Base-by-base conservation (phyloP, 2,329 filamentous ascomycete species). In the Trichoderma sp. region DNA sequence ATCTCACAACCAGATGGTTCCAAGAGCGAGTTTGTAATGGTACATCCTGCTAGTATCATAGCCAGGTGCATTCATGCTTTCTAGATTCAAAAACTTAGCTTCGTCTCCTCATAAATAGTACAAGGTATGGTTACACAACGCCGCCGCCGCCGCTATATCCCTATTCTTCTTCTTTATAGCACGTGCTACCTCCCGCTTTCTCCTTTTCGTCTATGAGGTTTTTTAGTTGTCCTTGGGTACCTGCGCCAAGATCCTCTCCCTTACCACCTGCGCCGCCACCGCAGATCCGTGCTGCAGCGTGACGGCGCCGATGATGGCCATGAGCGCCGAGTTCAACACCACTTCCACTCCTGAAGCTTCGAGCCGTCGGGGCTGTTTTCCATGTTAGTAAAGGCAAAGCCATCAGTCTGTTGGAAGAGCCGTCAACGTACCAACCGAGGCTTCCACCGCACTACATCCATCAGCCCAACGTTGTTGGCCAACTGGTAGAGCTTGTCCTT, bases 301-400 rank as follows among this genome's bases (percentile, higher is more conserved):
- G 65, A 99, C 81, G 13, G 96, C 96, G 26, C 96, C 96, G 55
- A 98, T 82, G 67, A 99, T 91, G 56, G 94, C 93, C 77, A 94
- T 93, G 67, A 99, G 75, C 4, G 93, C 88, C 71, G 93, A 90
- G 59, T 91, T 87, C 67, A 97, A 82, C 28, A 98, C 90, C 4
- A 90, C 83, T 30, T 92, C 87, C 32, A 91, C 80, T 73, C 96
- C 96, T 0, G 93, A 97, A 21, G 83, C 81, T 63, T 86, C 79
- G 66, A 97, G 84, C 74, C 94, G 90, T 70, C 90, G 83, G 26
- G 89, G 86, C 63, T 66, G 39, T 11, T 43, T 11, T 14, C 14
- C 16, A 85, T 87, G 70, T 56, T 30, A 30, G 43, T 10, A 49
- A 30, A 5, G 4, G 4, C 6, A 30, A 5, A 5, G 28, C 28